phyloP scores from a whole-genome alignment of 345 rosid species.

The Sisymbrium irio region DNA sequence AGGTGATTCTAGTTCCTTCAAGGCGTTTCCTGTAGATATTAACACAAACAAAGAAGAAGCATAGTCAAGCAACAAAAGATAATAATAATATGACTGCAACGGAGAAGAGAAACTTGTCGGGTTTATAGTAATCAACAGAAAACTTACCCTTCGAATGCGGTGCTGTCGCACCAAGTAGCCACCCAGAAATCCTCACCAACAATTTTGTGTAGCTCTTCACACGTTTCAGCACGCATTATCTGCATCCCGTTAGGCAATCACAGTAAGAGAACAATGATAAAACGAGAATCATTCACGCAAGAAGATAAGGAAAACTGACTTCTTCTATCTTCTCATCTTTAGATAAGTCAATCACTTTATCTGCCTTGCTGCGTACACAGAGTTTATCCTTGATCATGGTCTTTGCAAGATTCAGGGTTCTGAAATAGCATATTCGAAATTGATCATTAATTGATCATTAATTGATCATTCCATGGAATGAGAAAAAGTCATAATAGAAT shows the following conservation, averaged over 20 bases:
- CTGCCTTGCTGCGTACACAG: conserved; percentile 62
- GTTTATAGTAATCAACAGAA: conserved; percentile 17
- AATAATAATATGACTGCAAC: not conserved
- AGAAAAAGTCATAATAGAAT: not conserved
- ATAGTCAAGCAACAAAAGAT: not conserved
- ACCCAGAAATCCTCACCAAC: conserved; percentile 98
- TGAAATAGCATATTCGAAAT: conserved; percentile 40
- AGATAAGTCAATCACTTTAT: conserved; percentile 59
- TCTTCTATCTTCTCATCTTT: conserved; percentile 61
- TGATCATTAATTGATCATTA: not conserved
- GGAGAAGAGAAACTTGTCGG: conserved; percentile 7
- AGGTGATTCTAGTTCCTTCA: conserved; percentile 92
- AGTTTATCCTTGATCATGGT: conserved; percentile 66
- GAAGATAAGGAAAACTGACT: conserved; percentile 46
- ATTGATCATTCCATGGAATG: not conserved
- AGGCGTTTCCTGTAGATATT: conserved; percentile 71
- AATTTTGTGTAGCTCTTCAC: conserved; percentile 69
- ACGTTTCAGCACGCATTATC: conserved; percentile 69
- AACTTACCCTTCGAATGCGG: conserved; percentile 68
- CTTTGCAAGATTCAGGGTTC: conserved; percentile 71
- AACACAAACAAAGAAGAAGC: conserved; percentile 27
- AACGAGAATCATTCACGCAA: conserved; percentile 2
- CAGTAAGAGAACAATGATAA: conserved; percentile 13
- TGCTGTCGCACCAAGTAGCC: conserved; percentile 91
- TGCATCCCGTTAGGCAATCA: conserved; percentile 33